Percentiles rank a stretch among this genome's conserved stretches.
phyloP scores from a whole-genome alignment of 1,284 basidiomycete genomes.

The Pseudomicrostroma phylloplanum region DNA sequence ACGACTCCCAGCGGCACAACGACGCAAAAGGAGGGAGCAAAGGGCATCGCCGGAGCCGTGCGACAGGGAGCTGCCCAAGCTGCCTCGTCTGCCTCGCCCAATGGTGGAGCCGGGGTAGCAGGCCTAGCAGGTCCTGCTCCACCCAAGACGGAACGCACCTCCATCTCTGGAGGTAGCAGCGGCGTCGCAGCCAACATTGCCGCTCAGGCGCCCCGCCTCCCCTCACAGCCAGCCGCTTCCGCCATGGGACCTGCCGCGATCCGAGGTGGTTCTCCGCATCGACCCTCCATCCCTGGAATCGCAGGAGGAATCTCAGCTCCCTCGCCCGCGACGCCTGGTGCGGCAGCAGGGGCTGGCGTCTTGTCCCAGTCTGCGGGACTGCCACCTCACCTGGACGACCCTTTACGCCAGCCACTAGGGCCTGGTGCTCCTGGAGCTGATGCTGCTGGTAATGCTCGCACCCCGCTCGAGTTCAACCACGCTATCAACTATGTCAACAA shows the following conservation, averaged over 20 bases:
- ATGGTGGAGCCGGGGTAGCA: not conserved
- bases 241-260: not conserved
- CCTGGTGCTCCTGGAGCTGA: constrained; percentile 15
- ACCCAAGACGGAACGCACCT: constrained; percentile 11
- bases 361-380: constrained; percentile 10
- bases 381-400: constrained; percentile 13
- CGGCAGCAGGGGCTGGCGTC: constrained; percentile 23
- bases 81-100: constrained; percentile 38
- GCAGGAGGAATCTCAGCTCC: not conserved
- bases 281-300: constrained; percentile 10
- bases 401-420: constrained; percentile 11
- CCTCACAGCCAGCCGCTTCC: constrained; percentile 1
- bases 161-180: constrained; percentile 13
- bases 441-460: constrained; percentile 37
- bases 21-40: constrained; percentile 57
- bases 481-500: constrained; percentile 98
- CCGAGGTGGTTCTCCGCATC: not conserved
- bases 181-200: not conserved
- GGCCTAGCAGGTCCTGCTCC: constrained; percentile 6
- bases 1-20: constrained; percentile 80
- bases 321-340: constrained; percentile 21
- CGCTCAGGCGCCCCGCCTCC: not conserved
- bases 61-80: constrained; percentile 9
- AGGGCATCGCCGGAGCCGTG: constrained; percentile 43
- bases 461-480: constrained; percentile 82